Base-by-base conservation (phyloP, 768 basidiomycete species). In the Gymnopilus junonius region DNA sequence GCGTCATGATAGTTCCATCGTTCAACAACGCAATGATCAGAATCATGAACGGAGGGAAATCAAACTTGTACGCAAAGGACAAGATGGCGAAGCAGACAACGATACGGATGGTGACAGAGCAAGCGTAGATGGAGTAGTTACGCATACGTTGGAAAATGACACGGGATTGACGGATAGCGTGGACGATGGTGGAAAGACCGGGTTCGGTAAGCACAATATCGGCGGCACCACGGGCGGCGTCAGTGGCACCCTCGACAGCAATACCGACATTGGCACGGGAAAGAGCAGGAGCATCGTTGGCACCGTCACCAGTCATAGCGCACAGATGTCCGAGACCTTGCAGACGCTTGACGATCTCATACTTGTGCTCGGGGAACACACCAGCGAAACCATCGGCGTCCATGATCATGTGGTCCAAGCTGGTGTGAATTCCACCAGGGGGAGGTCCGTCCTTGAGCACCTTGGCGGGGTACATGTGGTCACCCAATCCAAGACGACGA, bases 21-120 rank as follows among this genome's bases (percentile, higher is more conserved):
- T 99, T 99, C 69, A 97, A 82, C 37, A 98, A 85, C 62, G 97
- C 97, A 68, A 99, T 95, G 77, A 98, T 94, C 76, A 99, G 91
- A 69, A 99, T 89, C 97, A 98, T 99, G 88, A 99, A 99, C 12
- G 97, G 95, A 68, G 97, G 97, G 94, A 99, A 99, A 78, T 97
- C 92, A 79, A 97, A 95, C 83, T 90, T 87, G 89, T 95, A 99
- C 35, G 90, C 90, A 77, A 98, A 98, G 45, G 94, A 93, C 75
- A 99, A 84, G 81, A 97, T 89, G 65, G 95, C 89, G 80, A 99
- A 98, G 79, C 93, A 97, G 69, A 97, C 93, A 68, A 98, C 96
- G 77, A 98, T 97, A 91, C 96, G 96, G 79, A 97, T 97, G 64
- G 96, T 98, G 70, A 97, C 94, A 43, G 93, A 88, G 74, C 94